Percentiles rank a stretch among this genome's conserved stretches.
Conservation (phyloP, 2,329 filamentous ascomycete genomes). For the Xylaria sp. region DNA sequence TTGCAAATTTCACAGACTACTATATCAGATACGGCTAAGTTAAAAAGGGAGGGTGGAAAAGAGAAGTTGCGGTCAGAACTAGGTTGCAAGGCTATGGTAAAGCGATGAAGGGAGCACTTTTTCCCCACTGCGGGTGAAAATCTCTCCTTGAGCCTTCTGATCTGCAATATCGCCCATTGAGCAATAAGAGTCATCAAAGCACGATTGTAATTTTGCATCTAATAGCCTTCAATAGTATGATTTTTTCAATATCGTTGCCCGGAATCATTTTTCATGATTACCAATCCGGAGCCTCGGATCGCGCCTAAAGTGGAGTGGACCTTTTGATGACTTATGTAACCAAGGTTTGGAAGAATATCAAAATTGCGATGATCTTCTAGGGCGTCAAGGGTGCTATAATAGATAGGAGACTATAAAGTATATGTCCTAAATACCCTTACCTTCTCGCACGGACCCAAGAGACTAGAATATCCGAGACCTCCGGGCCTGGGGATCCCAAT, state of each 20-base stretch:
- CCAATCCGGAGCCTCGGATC: neutral
- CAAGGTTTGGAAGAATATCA: no score
- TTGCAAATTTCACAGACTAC: neutral
- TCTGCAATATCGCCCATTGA: neutral
- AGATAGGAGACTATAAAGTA: no score
- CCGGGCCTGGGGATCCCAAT: no score
- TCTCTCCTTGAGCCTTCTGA: neutral
- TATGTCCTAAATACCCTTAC: no score
- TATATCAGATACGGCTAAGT: neutral
- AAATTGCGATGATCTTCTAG: no score
- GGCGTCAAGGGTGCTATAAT: no score
- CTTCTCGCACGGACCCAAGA: no score
- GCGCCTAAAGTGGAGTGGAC: neutral
- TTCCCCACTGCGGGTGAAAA: slow-evolving; percentile 6
- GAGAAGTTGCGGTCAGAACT: neutral
- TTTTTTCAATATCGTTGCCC: neutral
- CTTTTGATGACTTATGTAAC: neutral
- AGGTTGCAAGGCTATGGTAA: neutral
- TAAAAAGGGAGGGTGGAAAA: neutral
- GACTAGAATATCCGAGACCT: no score
- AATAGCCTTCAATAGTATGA: neutral
- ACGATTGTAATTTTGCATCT: neutral
- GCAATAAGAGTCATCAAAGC: neutral
- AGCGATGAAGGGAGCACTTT: slow-evolving; percentile 1
- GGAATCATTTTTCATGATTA: neutral